phyloP scores from a whole-genome alignment of 139 green algal species.

The Monoraphidium neglectum region DNA sequence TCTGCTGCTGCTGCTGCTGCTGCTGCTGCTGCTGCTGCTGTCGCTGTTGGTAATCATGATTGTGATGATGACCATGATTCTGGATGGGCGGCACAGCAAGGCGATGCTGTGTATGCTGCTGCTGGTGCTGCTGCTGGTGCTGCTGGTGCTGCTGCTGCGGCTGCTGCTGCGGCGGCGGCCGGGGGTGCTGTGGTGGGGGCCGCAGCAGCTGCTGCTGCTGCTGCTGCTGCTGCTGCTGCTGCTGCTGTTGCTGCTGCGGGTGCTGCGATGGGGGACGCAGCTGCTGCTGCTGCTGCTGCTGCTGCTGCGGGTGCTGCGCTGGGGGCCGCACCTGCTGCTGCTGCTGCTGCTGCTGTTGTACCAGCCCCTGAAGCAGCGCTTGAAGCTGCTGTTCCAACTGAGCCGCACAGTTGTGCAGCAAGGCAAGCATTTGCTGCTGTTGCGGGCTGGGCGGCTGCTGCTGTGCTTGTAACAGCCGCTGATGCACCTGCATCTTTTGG shows the following conservation, averaged over 20 bases:
- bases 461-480: background rate
- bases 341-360: background rate
- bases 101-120: background rate
- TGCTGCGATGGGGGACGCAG: background rate
- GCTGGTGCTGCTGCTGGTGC: constrained; percentile 3
- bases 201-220: background rate
- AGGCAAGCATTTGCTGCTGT: background rate
- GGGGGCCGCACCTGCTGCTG: background rate
- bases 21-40: constrained; percentile 2
- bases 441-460: background rate
- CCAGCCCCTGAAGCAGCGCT: background rate
- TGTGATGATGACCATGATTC: background rate
- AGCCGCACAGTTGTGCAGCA: background rate
- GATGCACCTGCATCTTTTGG: too few relatives aligned
- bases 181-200: background rate
- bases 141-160: background rate
- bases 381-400: constrained; percentile 5
- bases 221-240: constrained; percentile 1
- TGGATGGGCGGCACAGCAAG: background rate
- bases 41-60: background rate
- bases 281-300: background rate
- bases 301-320: background rate
- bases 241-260: background rate
- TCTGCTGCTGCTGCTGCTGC: background rate
- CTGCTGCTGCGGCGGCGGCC: background rate